Evolutionary conservation across 1,139 yeast species (phyloP), one percentile per base, ranked within the genome.

Genomic region (Debaryomyces psychrophilus): DNA sequence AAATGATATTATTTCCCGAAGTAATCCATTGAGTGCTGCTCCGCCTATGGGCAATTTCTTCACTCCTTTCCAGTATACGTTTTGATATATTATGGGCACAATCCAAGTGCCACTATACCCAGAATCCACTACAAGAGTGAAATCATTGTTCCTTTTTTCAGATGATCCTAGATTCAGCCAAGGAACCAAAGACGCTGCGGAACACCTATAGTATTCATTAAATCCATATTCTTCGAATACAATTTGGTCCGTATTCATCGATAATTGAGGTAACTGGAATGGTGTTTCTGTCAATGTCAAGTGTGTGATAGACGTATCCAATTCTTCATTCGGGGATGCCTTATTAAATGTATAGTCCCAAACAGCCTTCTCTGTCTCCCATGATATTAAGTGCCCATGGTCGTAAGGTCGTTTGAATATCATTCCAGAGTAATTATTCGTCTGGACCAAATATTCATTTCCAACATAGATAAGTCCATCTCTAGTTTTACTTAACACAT

Each of bases 171-270:
- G 20, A n/a, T 29, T 42, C 40, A 43, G 46, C 88, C 92, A 87
- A 1, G 97, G 96, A 0, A 86, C 81, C 48, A 88, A 74, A 1
- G 87, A 79, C 1, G 85, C 85, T 0, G 90, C 79, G 34, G 74
- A 71, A 48, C 86, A 78, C 39, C 92, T 62, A 49, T 81, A 81
- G 53, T 84, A 82, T 33, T 82, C 80, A 27, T 75, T 76, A 60
- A 93, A 87, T 7, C 90, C 96, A 59, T 85, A 93, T 60, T 95
- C 99, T 65, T 95, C 99, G 69, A 95, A 92, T 2, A 95, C 80
- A 1, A 93, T 87, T 66, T 92, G 97, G 63, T 93, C 99, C 23
- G 90, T 86, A 63, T 87, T 87, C 56, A 85, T 82, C 36, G 96
- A 88, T 36, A 93, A 72, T 46, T 85, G 88, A 1, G 97, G 95